Evolutionary conservation across 148 eudicot species (phyloP), one percentile per base, ranked within the genome.

Genomic region (Rheum nobile): DNA sequence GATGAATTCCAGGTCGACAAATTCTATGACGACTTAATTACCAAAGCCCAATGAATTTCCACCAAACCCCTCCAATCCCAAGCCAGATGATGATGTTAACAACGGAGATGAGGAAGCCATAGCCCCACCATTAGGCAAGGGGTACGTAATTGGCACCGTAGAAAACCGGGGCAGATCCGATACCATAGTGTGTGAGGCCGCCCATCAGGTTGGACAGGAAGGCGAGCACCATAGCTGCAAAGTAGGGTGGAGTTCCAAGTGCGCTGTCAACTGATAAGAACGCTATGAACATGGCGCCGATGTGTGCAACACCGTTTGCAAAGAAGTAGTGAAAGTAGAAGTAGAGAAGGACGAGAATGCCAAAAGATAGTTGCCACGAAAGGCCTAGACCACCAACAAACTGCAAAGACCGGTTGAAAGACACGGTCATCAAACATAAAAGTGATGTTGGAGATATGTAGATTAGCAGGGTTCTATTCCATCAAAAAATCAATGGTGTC

Each of bases 211-310:
- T 91, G 74, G 97, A 95, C 2, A 91, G 84, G 85, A 95, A 88
- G 28, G 98, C 75, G 21, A 95, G 97, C 43, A 95, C 98, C 71
- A 91, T 67, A 11, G 99, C 97, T 34, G 91, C 99, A 26, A 95
- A 81, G 72, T 82, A 90, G 13, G 97, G 83, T 21, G 97, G 99
- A 52, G 99, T 86, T 28, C 99, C 96, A 52, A 95, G 84, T 28
- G 99, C 99, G 73, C 90, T 92, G 44, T 97, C 88, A 19, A 95
- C 96, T 0, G 97, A 90, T 75, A 95, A 74, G 82, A 95, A 92
- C 50, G 97, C 96, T 13, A 97, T 91, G 79, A 85, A 95, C 99
- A 95, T 95, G 72, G 99, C 99, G 48, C 99, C 99, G n/a, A 95
- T 95, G 39, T 95, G 97, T 75, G 99, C 99, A 59, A 97, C 99